Base-by-base conservation (phyloP, 2,329 filamentous ascomycete species). In the Verticillium zaregamsianum region DNA sequence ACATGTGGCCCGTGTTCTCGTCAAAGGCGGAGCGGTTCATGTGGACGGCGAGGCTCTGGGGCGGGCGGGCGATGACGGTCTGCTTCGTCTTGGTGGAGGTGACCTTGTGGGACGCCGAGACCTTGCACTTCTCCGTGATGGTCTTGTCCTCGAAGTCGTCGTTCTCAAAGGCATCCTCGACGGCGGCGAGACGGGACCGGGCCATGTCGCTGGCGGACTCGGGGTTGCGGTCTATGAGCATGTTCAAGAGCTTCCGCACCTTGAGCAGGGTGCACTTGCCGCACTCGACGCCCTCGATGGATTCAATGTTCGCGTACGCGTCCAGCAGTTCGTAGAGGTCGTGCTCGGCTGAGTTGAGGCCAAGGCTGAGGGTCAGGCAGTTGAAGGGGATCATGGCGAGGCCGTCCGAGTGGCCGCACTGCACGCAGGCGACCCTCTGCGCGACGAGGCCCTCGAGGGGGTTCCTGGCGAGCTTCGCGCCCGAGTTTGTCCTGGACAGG, bases 21-120 rank as follows among this genome's bases (percentile, higher is more conserved):
- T 97, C 90, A 68, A 97, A 98, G 0, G 95, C 85, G 58, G 93
- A 97, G 49, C 95, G 86, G 70, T 98, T 97, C 72, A 98, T 85
- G 72, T 99, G 95, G 9, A 98, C 81, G 0, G 88, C 90, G 15
- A 99, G 79, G 61, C 90, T 91, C 65, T 88, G 87, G 1, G 95
- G 95, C 1, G 93, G 84, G 33, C 93, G 84, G 3, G 91, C 93
- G 67, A 99, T 85, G 14, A 94, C 91, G 11, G 91, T 89, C 72
- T 98, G 95, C 63, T 93, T 90, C 9, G 93, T 93, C 75, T 99
- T 99, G 5, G 90, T 96, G 17, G 90, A 88, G 23, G 84, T 86
- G 8, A 93, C 86, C 69, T 89, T 87, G 67, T 87, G 86, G 68
- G 90, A 87, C 11, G 87, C 79, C 0, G 80, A 79, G 64, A 89